Percentiles rank a stretch among this genome's conserved stretches.
Conservation (phyloP, 306 rosid genomes). For the Argentina anserina region DNA sequence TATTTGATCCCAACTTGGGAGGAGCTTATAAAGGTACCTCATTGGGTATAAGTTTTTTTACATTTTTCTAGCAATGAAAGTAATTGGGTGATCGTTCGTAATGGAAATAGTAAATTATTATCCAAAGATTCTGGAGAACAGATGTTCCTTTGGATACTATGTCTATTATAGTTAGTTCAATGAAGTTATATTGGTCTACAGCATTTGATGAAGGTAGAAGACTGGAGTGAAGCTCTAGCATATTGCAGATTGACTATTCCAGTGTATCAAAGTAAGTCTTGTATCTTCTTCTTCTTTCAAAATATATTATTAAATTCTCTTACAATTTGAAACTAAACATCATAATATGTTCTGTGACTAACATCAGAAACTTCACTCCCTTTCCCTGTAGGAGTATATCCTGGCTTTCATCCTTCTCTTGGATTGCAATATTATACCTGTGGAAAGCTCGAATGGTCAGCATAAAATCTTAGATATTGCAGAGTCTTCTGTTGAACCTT, state of each 20-base stretch:
- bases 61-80: neutral
- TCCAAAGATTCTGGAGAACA: neutral
- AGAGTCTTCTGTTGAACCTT: neutral
- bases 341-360: slow-evolving; percentile 3
- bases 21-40: slow-evolving; percentile 62
- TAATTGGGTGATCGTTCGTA: neutral
- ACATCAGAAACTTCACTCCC: slow-evolving; percentile 18
- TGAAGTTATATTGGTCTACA: slow-evolving; percentile 29
- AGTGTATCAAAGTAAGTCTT: slow-evolving; percentile 65
- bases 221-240: slow-evolving; percentile 75
- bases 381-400: slow-evolving; percentile 64
- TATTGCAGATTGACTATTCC: slow-evolving; percentile 89
- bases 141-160: neutral
- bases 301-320: neutral
- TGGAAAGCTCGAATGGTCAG: slow-evolving; percentile 95
- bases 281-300: neutral
- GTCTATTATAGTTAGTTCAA: neutral
- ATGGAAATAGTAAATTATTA: neutral
- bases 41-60: slow-evolving; percentile 17
- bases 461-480: neutral
- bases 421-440: slow-evolving; percentile 86
- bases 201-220: slow-evolving; percentile 77
- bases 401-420: slow-evolving; percentile 73
- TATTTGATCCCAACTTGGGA: slow-evolving; percentile 78
- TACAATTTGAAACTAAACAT: neutral